phyloP scores from a whole-genome alignment of 1,139 yeast species.

The Yamadazyma jaroonii region DNA sequence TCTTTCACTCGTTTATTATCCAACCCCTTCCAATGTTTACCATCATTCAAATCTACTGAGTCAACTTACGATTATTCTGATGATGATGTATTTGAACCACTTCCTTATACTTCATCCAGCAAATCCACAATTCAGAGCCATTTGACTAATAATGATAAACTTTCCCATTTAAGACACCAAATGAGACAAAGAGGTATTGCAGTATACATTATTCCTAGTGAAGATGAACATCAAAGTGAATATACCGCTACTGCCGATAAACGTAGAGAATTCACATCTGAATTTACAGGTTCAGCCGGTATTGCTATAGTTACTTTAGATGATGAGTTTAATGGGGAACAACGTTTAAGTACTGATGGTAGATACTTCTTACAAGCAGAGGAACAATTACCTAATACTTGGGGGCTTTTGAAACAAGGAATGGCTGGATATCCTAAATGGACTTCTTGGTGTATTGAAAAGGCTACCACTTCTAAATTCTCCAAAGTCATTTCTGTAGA shows the following conservation, averaged over 20 bases:
- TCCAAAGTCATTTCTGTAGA: conserved; percentile 40
- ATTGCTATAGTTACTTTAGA: conserved; percentile 47
- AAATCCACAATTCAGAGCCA: conserved; percentile 6
- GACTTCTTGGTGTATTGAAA: conserved; percentile 35
- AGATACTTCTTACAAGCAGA: conserved; percentile 52
- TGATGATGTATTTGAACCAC: conserved; percentile 24
- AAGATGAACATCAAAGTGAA: conserved; percentile 59
- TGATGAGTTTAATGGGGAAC: conserved; percentile 34
- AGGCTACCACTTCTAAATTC: conserved; percentile 31
- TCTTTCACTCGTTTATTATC: conserved; percentile 22
- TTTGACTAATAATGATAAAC: conserved; percentile 20
- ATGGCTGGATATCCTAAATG: conserved; percentile 33
- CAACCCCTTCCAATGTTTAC: conserved; percentile 25
- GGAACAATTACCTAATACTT: conserved; percentile 34
- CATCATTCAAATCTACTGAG: conserved; percentile 11
- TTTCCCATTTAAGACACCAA: conserved; percentile 30
- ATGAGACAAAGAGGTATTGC: conserved; percentile 44
- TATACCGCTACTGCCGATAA: conserved; percentile 51
- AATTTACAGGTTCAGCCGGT: conserved; percentile 60
- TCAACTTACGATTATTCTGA: conserved; percentile 15
- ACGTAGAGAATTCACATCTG: conserved; percentile 48
- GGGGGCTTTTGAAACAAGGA: conserved; percentile 43
- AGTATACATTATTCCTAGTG: conserved; percentile 57
- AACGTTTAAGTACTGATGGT: conserved; percentile 56
- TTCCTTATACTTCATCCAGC: conserved; percentile 21